phyloP scores from a whole-genome alignment of 257 asterid genomes.

The Solanum etuberosum region DNA sequence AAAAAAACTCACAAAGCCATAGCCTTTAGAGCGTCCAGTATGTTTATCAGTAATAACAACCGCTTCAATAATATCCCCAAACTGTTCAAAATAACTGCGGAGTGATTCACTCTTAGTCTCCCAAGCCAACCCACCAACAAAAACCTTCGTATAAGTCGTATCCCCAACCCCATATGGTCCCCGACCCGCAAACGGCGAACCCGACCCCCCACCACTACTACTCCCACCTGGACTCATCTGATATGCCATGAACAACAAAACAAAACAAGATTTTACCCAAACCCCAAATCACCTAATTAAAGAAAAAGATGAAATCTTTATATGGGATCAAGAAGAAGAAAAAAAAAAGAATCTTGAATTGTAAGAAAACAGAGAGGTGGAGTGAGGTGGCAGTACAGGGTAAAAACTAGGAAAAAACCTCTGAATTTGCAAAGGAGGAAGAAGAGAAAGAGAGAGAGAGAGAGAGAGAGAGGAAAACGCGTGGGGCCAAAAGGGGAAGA shows the following conservation, averaged over 20 bases:
- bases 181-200: neutral
- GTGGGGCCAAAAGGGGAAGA: neutral
- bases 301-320: neutral
- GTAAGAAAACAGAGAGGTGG: neutral
- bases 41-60: slow-evolving; percentile 28
- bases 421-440: neutral
- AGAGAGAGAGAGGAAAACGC: neutral
- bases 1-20: slow-evolving; percentile 23
- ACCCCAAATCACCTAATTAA: neutral
- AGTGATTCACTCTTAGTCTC: slow-evolving; percentile 22
- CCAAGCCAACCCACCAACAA: slow-evolving; percentile 36
- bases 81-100: slow-evolving; percentile 21
- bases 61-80: slow-evolving; percentile 35
- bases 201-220: neutral
- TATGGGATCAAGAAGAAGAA: neutral
- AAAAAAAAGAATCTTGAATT: neutral
- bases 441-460: neutral
- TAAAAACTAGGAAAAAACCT: neutral
- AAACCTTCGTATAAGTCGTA: slow-evolving; percentile 18
- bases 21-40: slow-evolving; percentile 32
- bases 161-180: slow-evolving; percentile 8
- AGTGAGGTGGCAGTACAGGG: neutral
- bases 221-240: slow-evolving; percentile 3
- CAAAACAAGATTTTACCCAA: neutral
- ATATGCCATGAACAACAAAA: neutral